Evolutionary conservation across 108 stramenopile species (phyloP), one percentile per base, ranked within the genome.

Genomic region (Pseudonitzschia pungens): DNA sequence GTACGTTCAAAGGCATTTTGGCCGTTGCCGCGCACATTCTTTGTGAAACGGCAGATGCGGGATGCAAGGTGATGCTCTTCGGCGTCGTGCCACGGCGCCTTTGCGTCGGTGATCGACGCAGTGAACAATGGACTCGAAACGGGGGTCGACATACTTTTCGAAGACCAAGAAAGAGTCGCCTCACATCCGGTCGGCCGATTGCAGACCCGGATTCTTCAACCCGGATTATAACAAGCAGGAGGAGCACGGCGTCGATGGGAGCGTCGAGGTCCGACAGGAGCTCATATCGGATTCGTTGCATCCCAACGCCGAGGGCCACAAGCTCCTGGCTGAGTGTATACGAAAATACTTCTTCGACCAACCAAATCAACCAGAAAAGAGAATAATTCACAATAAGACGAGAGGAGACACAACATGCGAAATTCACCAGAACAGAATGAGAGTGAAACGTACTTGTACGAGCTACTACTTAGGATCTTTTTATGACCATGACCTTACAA

Each of bases 271-370:
- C 4, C 21, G 51, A 14, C 5, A 58, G 57, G 58, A 28, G 22
- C 33, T 78, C 5, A 79, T 79, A 73, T 80, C 80, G 10, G 79
- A 84, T 74, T 48, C 51, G 65, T 55, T 84, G 26, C 83, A 84
- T 68, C 80, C 80, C 21, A 78, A 78, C 55, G 74, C 54, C 26
- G 74, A 43, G 15, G 83, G 83, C 1, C 72, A 79, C 36, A 16
- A 40, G 40, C 65, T 75, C 31, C 41, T 74, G 63, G 79, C 69
- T 12, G 50, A 78, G 27, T 78, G 77, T 33, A 66, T 78, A 52
- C 56, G 54, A 66, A 18, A 68, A 42, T 75, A 67, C 28, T n/a
- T n/a, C n/a, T n/a, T n/a, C n/a, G n/a, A 58, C 68, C 22, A 12
- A 18, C 40, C 32, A 31, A 40, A 62, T 62, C 60, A 18, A 62